These are phyloP conservation scores for Verticillium dahliae DNA, from an alignment of 2,329 filamentous ascomycete species.

Conservation along the genomic window DNA sequence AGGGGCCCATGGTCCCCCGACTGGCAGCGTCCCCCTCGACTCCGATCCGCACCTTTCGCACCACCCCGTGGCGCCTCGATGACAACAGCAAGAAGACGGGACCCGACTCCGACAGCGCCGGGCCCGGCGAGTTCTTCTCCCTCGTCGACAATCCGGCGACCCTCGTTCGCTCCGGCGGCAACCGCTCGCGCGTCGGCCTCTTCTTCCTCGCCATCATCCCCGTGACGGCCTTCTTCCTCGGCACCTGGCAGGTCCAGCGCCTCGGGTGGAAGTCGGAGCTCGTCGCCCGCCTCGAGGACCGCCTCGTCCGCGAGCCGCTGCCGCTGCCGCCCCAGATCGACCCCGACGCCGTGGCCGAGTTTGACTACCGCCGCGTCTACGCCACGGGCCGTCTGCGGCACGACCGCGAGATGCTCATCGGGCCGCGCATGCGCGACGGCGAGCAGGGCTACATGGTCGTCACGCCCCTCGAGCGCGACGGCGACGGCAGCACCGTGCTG, in stretches of 20 bases:
- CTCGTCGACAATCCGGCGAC: constrained; percentile 80
- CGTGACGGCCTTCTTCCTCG: constrained; percentile 80
- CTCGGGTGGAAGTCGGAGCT: constrained; percentile 91
- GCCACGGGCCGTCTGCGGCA: constrained; percentile 71
- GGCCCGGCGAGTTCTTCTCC: constrained; percentile 68
- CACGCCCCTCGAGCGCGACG: constrained; percentile 75
- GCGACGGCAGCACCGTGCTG: constrained; percentile 61
- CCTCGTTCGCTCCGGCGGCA: constrained; percentile 67
- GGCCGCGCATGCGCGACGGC: constrained; percentile 82
- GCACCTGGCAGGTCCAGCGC: constrained; percentile 92
- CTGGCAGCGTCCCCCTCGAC: not conserved
- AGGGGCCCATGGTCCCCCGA: not conserved
- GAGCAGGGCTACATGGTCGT: constrained; percentile 87
- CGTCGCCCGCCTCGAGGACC: constrained; percentile 86
- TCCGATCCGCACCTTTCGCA: constrained; percentile 7
- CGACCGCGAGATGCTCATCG: constrained; percentile 93
- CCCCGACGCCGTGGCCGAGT: constrained; percentile 73
- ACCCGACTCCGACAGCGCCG: constrained; percentile 47
- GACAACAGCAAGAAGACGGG: constrained; percentile 31
- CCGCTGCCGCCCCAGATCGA: constrained; percentile 81
- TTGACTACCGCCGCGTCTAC: constrained; percentile 83
- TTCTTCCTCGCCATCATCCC: constrained; percentile 83
- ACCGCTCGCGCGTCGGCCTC: constrained; percentile 65
- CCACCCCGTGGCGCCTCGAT: constrained; percentile 13
- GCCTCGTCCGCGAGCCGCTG: constrained; percentile 76